These are phyloP conservation scores for Fraxinus angustifolia DNA, from an alignment of 305 asterid species.

Conservation along the genomic window DNA sequence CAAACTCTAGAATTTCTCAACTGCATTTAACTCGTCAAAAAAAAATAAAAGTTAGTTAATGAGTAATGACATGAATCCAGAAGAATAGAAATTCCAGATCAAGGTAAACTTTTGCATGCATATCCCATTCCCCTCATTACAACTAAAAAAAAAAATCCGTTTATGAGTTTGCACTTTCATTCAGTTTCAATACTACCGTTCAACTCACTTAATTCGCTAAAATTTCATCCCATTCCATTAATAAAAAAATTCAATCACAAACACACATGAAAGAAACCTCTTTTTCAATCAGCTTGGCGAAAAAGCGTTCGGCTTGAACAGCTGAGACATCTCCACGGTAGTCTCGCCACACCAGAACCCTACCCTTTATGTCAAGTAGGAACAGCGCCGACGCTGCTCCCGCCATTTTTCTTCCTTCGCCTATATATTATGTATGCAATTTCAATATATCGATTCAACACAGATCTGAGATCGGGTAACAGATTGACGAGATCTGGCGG, in stretches of 20 bases:
- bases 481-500: not conserved
- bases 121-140: not conserved
- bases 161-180: not conserved
- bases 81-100: conserved; percentile 23
- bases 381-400: conserved; percentile 99
- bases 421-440: not conserved
- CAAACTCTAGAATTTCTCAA: not conserved
- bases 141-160: not conserved
- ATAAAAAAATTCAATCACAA: conserved; percentile 4
- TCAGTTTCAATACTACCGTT: not conserved
- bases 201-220: not conserved
- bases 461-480: not conserved
- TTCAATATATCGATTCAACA: not conserved
- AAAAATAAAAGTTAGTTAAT: not conserved
- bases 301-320: conserved; percentile 77
- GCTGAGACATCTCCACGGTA: conserved; percentile 88
- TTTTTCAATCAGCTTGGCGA: conserved; percentile 77
- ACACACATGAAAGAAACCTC: conserved; percentile 45
- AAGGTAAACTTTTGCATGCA: conserved; percentile 18
- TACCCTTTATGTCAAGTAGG: conserved; percentile 89
- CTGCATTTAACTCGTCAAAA: not conserved
- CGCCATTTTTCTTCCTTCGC: conserved; percentile 41
- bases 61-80: not conserved
- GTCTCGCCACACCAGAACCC: conserved; percentile 88
- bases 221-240: not conserved